A percentile compares a stretch with the other conserved stretches of the same genome.
Conservation (phyloP, 169 alveolate genomes). For the Eimeria maxima region DNA sequence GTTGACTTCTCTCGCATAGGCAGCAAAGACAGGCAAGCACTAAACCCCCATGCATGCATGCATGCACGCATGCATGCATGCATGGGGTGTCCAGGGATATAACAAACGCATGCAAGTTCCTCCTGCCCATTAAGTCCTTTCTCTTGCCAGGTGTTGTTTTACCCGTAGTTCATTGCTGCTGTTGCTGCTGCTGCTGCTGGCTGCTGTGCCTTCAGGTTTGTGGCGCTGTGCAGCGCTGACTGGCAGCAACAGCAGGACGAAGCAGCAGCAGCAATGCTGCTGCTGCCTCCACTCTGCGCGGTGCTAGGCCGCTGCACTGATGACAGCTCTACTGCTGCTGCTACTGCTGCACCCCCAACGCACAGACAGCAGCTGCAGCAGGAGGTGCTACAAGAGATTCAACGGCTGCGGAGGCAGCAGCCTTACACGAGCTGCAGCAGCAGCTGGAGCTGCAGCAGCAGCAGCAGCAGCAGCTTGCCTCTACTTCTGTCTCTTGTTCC, state of each 20-base stretch:
- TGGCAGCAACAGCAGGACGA: constrained; percentile 59
- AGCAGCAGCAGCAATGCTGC: constrained; percentile 49
- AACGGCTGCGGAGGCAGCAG: background rate
- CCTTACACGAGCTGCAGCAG: background rate
- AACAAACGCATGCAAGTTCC: background rate
- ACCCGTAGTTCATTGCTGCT: background rate
- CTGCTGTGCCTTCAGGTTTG: constrained; percentile 2
- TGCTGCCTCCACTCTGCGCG: constrained; percentile 27
- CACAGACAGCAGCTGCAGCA: constrained; percentile 18
- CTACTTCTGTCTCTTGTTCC: background rate
- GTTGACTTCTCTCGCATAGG: background rate
- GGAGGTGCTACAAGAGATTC: constrained; percentile 58
- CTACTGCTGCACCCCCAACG: constrained; percentile 8
- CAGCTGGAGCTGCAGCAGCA: constrained; percentile 29
- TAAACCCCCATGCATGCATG: background rate
- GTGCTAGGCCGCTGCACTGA: background rate
- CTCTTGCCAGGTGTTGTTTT: background rate
- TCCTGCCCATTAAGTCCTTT: background rate
- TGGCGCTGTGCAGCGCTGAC: background rate
- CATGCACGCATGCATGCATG: too few species aligned
- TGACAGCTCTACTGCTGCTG: constrained; percentile 42
- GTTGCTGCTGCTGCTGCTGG: constrained; percentile 22
- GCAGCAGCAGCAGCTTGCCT: constrained; percentile 2
- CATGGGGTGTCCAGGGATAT: background rate
- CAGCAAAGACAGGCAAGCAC: constrained; percentile 8